Conservation (phyloP, 2,329 filamentous ascomycete species). For the Aspergillus pseudoglaucus region DNA sequence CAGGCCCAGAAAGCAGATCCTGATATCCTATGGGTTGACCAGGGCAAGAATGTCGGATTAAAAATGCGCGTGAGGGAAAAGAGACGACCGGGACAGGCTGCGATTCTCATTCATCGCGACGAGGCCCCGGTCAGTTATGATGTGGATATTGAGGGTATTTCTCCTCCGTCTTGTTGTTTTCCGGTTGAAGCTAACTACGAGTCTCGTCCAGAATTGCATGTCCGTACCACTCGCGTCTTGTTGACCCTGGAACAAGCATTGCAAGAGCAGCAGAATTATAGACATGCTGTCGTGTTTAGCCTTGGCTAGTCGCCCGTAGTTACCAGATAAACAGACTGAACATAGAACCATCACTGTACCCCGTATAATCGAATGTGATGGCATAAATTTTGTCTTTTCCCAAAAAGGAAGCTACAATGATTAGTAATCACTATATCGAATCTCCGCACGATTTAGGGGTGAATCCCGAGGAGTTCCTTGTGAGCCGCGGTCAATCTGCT, state of each 20-base stretch:
- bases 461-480: too few relatives aligned
- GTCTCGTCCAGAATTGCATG: neutral
- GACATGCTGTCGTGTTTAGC: conserved; percentile 53
- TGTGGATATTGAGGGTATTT: conserved; percentile 64
- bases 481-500: too few relatives aligned
- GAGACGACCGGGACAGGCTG: conserved; percentile 34
- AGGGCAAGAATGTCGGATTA: conserved; percentile 58
- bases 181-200: neutral
- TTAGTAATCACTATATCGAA: too few relatives aligned
- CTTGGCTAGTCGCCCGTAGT: neutral
- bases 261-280: conserved; percentile 52
- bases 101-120: conserved; percentile 50
- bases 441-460: too few relatives aligned
- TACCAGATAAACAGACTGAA: too few relatives aligned
- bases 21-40: conserved; percentile 63
- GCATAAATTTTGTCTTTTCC: too few relatives aligned
- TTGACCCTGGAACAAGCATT: conserved; percentile 51
- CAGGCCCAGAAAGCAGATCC: conserved; percentile 18
- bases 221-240: neutral
- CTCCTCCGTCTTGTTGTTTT: neutral
- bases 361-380: too few relatives aligned
- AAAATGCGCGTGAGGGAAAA: conserved; percentile 58
- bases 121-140: conserved; percentile 65
- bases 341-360: too few relatives aligned
- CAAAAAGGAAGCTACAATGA: too few relatives aligned